phyloP scores from a whole-genome alignment of 331 rosid species.

The Spiraea crenata region DNA sequence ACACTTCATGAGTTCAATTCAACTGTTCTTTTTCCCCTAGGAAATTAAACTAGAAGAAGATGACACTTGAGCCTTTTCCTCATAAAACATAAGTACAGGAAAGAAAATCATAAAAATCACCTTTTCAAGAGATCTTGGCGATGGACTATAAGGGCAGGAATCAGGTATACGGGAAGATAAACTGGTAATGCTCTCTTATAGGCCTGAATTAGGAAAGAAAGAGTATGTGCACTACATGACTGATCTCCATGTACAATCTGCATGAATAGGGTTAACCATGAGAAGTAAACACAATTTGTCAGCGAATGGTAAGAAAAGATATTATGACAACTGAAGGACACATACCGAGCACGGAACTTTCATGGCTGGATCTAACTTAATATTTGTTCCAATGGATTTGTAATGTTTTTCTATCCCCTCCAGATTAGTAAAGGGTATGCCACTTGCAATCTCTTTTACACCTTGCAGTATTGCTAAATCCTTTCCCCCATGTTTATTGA shows the following conservation, averaged over 20 bases:
- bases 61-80: neutral
- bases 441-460: constrained; percentile 70
- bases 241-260: constrained; percentile 94
- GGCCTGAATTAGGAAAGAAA: constrained; percentile 78
- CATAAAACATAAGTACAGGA: constrained; percentile 7
- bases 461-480: constrained; percentile 71
- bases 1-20: neutral
- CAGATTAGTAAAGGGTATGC: constrained; percentile 63
- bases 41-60: neutral
- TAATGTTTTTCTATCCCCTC: constrained; percentile 61
- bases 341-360: constrained; percentile 88
- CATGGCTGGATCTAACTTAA: constrained; percentile 73
- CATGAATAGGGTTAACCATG: constrained; percentile 18
- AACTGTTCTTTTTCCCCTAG: neutral
- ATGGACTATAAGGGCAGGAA: constrained; percentile 94
- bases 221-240: constrained; percentile 65
- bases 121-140: constrained; percentile 77
- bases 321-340: constrained; percentile 17
- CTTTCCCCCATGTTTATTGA: constrained; percentile 91
- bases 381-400: constrained; percentile 47
- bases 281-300: neutral
- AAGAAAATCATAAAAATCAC: constrained; percentile 30
- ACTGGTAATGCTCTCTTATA: constrained; percentile 92
- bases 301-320: constrained; percentile 6
- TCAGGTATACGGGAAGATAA: constrained; percentile 89